phyloP scores from a whole-genome alignment of 805 yeast species.

The Yarrowia sp. region DNA sequence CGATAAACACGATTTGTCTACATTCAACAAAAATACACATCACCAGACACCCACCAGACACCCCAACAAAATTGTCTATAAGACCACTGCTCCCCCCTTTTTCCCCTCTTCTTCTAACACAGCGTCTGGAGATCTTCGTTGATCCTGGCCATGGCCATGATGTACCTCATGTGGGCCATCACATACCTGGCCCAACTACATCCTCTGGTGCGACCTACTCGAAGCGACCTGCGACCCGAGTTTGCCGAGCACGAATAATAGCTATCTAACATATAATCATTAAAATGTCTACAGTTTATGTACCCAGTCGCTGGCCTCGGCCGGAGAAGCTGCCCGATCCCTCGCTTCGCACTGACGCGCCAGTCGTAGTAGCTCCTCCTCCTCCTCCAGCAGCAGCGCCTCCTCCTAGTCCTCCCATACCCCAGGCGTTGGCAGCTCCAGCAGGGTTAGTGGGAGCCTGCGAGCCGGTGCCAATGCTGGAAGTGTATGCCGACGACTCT shows the following conservation, averaged over 20 bases:
- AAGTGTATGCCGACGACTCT: slow-evolving; percentile 35
- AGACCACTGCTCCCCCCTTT: no score
- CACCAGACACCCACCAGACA: no score
- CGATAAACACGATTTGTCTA: no score
- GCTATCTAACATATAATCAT: slow-evolving; percentile 11
- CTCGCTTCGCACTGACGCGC: neutral
- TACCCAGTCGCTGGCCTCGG: slow-evolving; percentile 46
- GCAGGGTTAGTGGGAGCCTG: neutral
- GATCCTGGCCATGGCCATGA: slow-evolving; percentile 74
- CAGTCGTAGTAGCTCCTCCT: slow-evolving; percentile 9
- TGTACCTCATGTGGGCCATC: slow-evolving; percentile 90
- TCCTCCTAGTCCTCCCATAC: slow-evolving; percentile 4
- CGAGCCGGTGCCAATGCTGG: slow-evolving; percentile 19
- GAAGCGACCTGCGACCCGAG: slow-evolving; percentile 90
- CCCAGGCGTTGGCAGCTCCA: slow-evolving; percentile 16
- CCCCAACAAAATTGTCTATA: no score
- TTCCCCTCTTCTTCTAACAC: neutral
- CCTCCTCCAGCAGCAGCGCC: neutral
- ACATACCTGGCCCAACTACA: slow-evolving; percentile 85
- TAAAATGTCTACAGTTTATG: slow-evolving; percentile 37
- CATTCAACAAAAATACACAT: no score
- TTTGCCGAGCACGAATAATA: slow-evolving; percentile 51
- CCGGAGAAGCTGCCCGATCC: slow-evolving; percentile 41
- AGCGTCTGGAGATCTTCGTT: slow-evolving; percentile 73
- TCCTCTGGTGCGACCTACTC: slow-evolving; percentile 88